These are phyloP conservation scores for Rhodotorula sp. DNA, from an alignment of 1,284 basidiomycete genomes.

Conservation along the genomic window DNA sequence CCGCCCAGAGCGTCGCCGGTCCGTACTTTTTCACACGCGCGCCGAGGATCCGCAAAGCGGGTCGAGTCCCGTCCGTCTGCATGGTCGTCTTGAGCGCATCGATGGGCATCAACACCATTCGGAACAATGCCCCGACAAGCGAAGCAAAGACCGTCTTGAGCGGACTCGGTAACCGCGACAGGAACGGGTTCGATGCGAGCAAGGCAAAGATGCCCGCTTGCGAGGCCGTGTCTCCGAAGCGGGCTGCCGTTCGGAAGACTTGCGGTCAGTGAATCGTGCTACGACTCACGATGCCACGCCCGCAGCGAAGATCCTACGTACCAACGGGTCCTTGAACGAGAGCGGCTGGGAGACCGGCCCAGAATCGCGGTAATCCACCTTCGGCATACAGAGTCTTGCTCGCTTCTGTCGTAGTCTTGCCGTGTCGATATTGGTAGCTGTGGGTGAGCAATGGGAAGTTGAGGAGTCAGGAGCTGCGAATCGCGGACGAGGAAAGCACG, in stretches of 20 bases:
- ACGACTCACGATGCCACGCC: not conserved
- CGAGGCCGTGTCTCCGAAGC: conserved; percentile 86
- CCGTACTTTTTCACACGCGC: conserved; percentile 71
- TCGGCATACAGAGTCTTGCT: conserved; percentile 67
- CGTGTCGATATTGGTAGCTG: conserved; percentile 57
- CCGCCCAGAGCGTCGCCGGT: conserved; percentile 69
- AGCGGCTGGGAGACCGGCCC: conserved; percentile 75
- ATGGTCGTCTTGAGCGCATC: conserved; percentile 62
- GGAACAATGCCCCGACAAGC: conserved; percentile 61
- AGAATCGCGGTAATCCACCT: conserved; percentile 57
- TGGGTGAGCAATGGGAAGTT: no score
- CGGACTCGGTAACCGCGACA: conserved; percentile 61
- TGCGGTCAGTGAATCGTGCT: not conserved
- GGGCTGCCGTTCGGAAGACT: conserved; percentile 26
- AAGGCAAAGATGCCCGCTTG: conserved; percentile 76
- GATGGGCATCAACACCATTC: conserved; percentile 75
- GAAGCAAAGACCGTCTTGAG: conserved; percentile 57
- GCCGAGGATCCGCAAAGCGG: conserved; percentile 63
- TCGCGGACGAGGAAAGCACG: not conserved
- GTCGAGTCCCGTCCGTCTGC: conserved; percentile 72
- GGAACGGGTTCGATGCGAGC: conserved; percentile 65
- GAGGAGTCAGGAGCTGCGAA: no score
- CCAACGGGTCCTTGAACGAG: conserved; percentile 69
- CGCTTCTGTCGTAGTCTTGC: conserved; percentile 59
- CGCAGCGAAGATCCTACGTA: conserved; percentile 28